Base-by-base conservation (phyloP, 768 basidiomycete genomes). In the Lentinula raphanica region DNA sequence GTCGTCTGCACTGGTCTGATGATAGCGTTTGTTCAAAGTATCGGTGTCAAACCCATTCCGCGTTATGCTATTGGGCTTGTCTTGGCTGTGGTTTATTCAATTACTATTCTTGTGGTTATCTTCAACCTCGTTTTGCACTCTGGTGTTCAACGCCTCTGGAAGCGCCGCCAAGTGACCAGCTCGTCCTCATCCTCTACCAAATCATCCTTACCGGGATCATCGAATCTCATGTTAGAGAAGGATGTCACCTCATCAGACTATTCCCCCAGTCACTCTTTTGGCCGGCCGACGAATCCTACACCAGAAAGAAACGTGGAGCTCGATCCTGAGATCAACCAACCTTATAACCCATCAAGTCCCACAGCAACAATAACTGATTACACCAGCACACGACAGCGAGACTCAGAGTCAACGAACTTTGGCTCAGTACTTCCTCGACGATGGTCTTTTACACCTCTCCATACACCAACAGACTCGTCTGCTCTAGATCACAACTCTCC, bases 61-160 rank as follows among this genome's bases (percentile, higher is more conserved):
- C 83, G 93, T 19, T 88, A 90, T 1, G 86, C 82, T 32, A 86
- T 97, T 57, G 93, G 92, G 21, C 79, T 90, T 58, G 79, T 92
- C 60, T 77, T 84, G 38, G 83, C 86, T 12, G 82, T 88, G 31
- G 76, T 93, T 36, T 88, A 84, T 68, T 87, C 88, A 13, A 72
- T 91, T 38, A 80, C 90, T 0, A 78, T 90, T 29, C 59, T 94
- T 46, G 71, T 92, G 56, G 76, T 90, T 65, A 80, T 90, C 67
- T 62, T 87, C 65, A 92, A 91, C 65, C 72, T 85, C 44, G 62
- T 84, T 44, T 71, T 84, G 70, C 82, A 88, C 63, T 65, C 75
- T 54, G 72, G 74, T 29, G 58, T 79, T 45, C 60, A 65, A 9
- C 69, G 68, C 21, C 58, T 76, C 27, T 69, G 68, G 56, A 66